Percentiles rank a stretch among this genome's conserved stretches.
These are phyloP conservation scores for Rhizopogon roseolus DNA, from an alignment of 768 basidiomycete species.

Conservation along the genomic window DNA sequence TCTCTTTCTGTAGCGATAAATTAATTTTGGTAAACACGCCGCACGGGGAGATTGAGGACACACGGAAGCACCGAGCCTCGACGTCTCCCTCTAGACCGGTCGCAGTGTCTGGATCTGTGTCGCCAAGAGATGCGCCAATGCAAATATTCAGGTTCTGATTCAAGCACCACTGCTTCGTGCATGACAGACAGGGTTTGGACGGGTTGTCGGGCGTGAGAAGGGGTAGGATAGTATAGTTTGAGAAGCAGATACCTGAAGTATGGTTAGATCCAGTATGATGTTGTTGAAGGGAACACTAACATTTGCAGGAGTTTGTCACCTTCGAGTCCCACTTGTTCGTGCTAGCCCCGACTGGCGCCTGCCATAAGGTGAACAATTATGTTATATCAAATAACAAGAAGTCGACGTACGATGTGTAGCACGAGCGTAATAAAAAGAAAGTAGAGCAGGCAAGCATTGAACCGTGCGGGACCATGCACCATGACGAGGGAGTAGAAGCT, in stretches of 20 bases:
- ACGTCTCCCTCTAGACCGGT: conserved; percentile 96
- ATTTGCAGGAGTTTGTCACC: conserved; percentile 90
- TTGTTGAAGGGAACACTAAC: conserved; percentile 31
- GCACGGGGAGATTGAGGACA: conserved; percentile 37
- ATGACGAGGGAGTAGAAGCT: background rate
- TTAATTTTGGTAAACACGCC: conserved; percentile 12
- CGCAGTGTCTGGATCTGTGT: conserved; percentile 87
- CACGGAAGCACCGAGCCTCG: conserved; percentile 94
- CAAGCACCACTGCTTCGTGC: conserved; percentile 93
- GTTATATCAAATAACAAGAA: background rate
- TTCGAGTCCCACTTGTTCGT: conserved; percentile 67
- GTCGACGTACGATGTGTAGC: conserved; percentile 22
- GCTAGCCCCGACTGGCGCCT: conserved; percentile 38
- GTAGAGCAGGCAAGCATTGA: conserved; percentile 10
- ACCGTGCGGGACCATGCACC: background rate
- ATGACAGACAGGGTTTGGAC: conserved; percentile 86
- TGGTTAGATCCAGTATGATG: background rate
- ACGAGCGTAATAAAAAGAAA: conserved; percentile 8
- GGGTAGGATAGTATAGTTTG: conserved; percentile 82
- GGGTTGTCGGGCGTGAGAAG: conserved; percentile 79
- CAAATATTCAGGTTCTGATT: conserved; percentile 88
- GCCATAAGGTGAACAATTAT: background rate
- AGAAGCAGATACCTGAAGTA: conserved; percentile 81
- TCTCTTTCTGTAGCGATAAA: conserved; percentile 65
- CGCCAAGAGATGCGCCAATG: conserved; percentile 74